phyloP scores from a whole-genome alignment of 164 flowering plant species.

The Santalum album region DNA sequence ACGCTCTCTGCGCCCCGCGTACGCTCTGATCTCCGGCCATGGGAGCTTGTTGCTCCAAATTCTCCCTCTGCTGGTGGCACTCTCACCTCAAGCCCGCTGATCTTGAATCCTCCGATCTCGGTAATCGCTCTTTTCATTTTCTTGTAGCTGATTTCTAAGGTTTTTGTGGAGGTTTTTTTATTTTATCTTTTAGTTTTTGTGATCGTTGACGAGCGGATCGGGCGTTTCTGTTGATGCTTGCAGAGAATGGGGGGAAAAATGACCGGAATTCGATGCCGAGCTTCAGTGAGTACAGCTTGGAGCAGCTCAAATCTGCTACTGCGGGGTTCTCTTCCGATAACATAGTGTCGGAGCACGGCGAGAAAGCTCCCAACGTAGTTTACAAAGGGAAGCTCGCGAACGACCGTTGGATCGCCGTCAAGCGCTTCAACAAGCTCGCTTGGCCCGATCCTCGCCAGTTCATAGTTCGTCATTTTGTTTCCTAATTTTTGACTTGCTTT shows the following conservation, averaged over 20 bases:
- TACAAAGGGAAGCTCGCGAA: conserved; percentile 60
- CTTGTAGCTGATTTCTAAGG: not conserved
- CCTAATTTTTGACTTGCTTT: not conserved
- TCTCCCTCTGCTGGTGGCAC: conserved; percentile 72
- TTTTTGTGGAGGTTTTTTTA: not conserved
- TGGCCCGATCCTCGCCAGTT: conserved; percentile 97
- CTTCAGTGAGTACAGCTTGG: conserved; percentile 63
- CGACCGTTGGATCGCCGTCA: conserved; percentile 67
- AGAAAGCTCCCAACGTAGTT: conserved; percentile 90
- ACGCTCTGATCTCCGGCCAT: conserved; percentile 22
- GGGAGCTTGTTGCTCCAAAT: conserved; percentile 79
- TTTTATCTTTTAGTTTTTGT: not conserved
- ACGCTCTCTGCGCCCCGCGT: not conserved
- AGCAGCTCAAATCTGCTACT: conserved; percentile 64
- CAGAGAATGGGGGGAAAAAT: conserved; percentile 48
- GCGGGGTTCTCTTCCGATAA: conserved; percentile 61
- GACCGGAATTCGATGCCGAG: conserved; percentile 33
- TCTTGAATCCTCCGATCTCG: conserved; percentile 55
- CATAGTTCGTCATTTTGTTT: conserved; percentile 33
- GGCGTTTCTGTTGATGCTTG: not conserved
- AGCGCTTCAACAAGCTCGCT: conserved; percentile 69
- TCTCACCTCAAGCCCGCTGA: conserved; percentile 50
- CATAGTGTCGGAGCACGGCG: conserved; percentile 94
- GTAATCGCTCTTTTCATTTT: conserved; percentile 20
- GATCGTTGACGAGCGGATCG: not conserved